A percentile compares a stretch with the other conserved stretches of the same genome.
Conservation (phyloP, 2,329 filamentous ascomycete genomes). For the Penicillium oxalicum region DNA sequence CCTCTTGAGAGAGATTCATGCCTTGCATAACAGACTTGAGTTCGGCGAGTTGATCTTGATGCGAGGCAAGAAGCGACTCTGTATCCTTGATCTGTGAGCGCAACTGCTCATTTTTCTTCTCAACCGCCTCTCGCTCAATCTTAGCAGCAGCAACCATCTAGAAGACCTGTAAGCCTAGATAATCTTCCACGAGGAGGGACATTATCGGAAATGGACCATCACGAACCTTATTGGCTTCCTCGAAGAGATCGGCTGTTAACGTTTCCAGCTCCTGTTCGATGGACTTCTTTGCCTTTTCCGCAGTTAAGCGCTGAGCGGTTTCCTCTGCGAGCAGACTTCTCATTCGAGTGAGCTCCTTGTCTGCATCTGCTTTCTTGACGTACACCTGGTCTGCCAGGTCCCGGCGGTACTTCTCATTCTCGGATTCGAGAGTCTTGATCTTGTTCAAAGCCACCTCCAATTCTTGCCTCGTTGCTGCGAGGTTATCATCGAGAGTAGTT, state of each 20-base stretch:
- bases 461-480: slow-evolving; percentile 77
- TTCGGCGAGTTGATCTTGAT: slow-evolving; percentile 87
- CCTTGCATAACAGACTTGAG: slow-evolving; percentile 89
- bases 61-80: slow-evolving; percentile 75
- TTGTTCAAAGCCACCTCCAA: slow-evolving; percentile 65
- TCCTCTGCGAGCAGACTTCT: slow-evolving; percentile 59
- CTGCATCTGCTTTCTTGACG: slow-evolving; percentile 67
- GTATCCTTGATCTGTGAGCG: slow-evolving; percentile 80
- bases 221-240: slow-evolving; percentile 81
- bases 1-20: slow-evolving; percentile 66
- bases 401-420: slow-evolving; percentile 63
- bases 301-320: slow-evolving; percentile 56
- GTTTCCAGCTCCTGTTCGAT: slow-evolving; percentile 91
- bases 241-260: slow-evolving; percentile 86
- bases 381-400: slow-evolving; percentile 68
- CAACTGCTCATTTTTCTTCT: slow-evolving; percentile 82
- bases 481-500: slow-evolving; percentile 80
- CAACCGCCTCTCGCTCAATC: slow-evolving; percentile 71
- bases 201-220: background rate
- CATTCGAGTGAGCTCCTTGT: slow-evolving; percentile 61
- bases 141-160: slow-evolving; percentile 89
- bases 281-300: slow-evolving; percentile 73
- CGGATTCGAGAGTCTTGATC: slow-evolving; percentile 62
- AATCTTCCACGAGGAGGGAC: background rate
- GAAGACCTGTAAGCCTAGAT: slow-evolving; percentile 9